Evolutionary conservation across 208 protist species (phyloP), one percentile per base, ranked within the genome.

Genomic region (Crithidia thermophila): DNA sequence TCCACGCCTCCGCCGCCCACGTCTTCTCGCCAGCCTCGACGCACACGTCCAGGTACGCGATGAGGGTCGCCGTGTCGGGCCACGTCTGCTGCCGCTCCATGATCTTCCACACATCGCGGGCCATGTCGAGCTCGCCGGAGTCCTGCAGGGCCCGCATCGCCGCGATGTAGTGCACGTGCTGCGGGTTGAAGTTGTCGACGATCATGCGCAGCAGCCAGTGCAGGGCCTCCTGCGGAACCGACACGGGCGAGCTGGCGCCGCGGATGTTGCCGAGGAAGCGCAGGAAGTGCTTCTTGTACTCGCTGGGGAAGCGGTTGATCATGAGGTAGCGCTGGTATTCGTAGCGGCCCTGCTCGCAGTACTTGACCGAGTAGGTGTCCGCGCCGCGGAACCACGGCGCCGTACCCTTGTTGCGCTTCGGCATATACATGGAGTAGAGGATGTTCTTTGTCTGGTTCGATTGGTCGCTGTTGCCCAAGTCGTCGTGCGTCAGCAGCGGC

Each of bases 151-250:
- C 91, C 34, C 79, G 78, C 87, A 96, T 94, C 28, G 91, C 91
- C 2, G 88, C 87, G 60, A 93, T 92, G 80, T 96, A 96, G 71
- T 96, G 91, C 39, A 96, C 85, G 72, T 96, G 91, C 77, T 96
- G 91, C 4, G 91, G 91, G 60, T 94, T 96, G 67, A 96, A 94
- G 80, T 96, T 96, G 73, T 96, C 91, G 43, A 96, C 91, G 57
- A 96, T 96, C 91, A 96, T 96, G 52, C 87, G 88, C 47, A 94
- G 62, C n/a, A 96, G 79, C 89, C 91, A 96, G 75, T 96, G 91
- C 67, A 96, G 88, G n/a, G 88, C 77, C 66, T 96, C 91, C 74
- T 95, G 90, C 18, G 90, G 90, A 20, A 95, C 56, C 9, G 70
- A 79, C 28, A 78, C 66, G 27, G 25, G 58, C 14, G 62, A 67